Percentiles rank a stretch among this genome's conserved stretches.
phyloP scores from a whole-genome alignment of 495 filamentous ascomycete genomes.

The Mytilinidion resinicola region DNA sequence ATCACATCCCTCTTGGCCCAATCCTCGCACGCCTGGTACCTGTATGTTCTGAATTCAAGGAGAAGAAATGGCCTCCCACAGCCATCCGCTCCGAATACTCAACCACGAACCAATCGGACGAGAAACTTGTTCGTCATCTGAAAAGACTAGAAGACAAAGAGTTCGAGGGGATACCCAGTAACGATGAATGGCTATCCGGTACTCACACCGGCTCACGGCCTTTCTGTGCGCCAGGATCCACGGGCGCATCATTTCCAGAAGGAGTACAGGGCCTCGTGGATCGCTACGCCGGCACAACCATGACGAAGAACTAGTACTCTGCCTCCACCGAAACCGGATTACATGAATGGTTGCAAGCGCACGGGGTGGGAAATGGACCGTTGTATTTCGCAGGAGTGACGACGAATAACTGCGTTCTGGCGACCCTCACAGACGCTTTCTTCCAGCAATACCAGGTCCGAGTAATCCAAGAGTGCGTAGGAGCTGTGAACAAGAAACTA shows the following conservation, averaged over 20 bases:
- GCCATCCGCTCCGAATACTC: constrained; percentile 1
- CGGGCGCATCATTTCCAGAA: background rate
- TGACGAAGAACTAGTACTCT: background rate
- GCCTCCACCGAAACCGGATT: background rate
- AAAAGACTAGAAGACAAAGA: background rate
- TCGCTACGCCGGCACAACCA: background rate
- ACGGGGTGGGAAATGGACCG: background rate
- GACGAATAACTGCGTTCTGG: background rate
- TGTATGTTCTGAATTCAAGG: background rate
- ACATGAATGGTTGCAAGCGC: background rate
- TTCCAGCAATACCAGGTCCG: background rate
- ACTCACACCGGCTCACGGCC: background rate
- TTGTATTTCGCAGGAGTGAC: background rate
- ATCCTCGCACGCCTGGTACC: background rate
- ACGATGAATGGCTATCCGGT: background rate
- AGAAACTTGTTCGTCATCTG: background rate
- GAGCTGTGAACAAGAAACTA: background rate
- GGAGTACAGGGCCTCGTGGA: background rate
- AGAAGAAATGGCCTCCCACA: background rate
- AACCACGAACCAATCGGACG: background rate
- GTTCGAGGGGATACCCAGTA: background rate
- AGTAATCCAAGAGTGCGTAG: background rate
- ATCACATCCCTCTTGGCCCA: background rate
- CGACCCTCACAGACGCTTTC: background rate
- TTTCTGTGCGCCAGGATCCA: background rate